Conservation (phyloP, 1,284 basidiomycete species). For the Microbotryomycetes sp. region DNA sequence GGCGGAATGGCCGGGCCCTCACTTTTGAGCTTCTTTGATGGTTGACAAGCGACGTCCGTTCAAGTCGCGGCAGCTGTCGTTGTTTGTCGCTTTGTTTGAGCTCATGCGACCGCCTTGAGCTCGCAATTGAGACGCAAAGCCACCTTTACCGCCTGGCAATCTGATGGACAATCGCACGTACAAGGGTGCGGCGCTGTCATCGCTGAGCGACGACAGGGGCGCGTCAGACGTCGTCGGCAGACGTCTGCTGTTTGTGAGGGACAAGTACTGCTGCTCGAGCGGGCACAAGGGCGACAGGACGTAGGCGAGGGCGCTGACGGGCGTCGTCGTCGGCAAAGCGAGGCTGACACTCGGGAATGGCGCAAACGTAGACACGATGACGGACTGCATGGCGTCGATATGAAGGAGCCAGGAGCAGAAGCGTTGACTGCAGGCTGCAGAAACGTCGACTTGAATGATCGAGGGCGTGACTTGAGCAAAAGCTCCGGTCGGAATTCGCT, state of each 20-base stretch:
- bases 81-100: conserved; percentile 80
- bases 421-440: no score
- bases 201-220: conserved; percentile 52
- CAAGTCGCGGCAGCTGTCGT: conserved; percentile 89
- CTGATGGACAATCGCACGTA: conserved; percentile 42
- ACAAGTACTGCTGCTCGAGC: conserved; percentile 48
- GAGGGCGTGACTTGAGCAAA: no score
- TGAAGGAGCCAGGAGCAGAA: no score
- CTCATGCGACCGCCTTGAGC: conserved; percentile 97
- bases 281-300: conserved; percentile 55
- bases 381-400: conserved; percentile 10
- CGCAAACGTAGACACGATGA: conserved; percentile 64
- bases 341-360: conserved; percentile 64
- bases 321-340: conserved; percentile 50
- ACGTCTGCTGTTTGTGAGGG: conserved; percentile 16
- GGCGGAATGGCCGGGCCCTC: conserved; percentile 35
- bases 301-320: conserved; percentile 49
- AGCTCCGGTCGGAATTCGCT: no score
- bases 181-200: conserved; percentile 41
- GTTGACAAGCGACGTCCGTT: conserved; percentile 84
- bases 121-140: conserved; percentile 91
- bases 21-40: conserved; percentile 93
- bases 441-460: no score
- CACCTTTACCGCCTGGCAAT: conserved; percentile 86
- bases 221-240: conserved; percentile 4